A percentile compares a stretch with the other conserved stretches of the same genome.
These are phyloP conservation scores for Samsoniella hepiali DNA, from an alignment of 2,329 filamentous ascomycete genomes.

Conservation along the genomic window DNA sequence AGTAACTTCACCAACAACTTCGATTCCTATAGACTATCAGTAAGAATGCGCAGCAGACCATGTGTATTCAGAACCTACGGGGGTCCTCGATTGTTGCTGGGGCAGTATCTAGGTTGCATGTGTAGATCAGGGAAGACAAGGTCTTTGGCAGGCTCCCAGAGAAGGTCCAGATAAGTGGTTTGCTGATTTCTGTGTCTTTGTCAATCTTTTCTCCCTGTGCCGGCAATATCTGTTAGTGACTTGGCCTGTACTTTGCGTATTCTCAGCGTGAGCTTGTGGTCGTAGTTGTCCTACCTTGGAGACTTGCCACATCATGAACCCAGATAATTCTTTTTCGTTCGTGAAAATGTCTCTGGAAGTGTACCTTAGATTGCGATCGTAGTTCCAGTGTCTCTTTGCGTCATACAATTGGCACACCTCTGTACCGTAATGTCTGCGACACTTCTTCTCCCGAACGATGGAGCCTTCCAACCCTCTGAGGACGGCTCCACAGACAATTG, in stretches of 20 bases:
- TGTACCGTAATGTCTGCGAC: conserved; percentile 16
- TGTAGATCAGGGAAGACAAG: background rate
- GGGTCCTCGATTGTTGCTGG: background rate
- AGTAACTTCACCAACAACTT: background rate
- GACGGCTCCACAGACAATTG: conserved; percentile 18
- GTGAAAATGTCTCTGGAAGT: no score
- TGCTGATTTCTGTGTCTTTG: background rate
- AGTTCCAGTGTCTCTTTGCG: rapidly evolving
- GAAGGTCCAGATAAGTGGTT: no score
- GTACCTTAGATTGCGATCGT: background rate
- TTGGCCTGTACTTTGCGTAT: no score
- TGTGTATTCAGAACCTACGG: background rate
- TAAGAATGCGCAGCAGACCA: background rate
- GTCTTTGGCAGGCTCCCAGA: background rate
- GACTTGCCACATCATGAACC: no score
- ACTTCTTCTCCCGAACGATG: conserved; percentile 19
- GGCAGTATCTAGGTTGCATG: background rate
- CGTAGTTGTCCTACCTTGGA: background rate
- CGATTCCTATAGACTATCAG: background rate
- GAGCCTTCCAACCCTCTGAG: conserved; percentile 18
- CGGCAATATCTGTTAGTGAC: background rate
- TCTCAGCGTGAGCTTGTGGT: no score
- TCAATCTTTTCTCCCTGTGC: background rate
- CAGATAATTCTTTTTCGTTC: no score
- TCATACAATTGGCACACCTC: rapidly evolving